These are phyloP conservation scores for Phalaenopsis aphrodite DNA, from an alignment of 106 monocot genomes.

Conservation along the genomic window DNA sequence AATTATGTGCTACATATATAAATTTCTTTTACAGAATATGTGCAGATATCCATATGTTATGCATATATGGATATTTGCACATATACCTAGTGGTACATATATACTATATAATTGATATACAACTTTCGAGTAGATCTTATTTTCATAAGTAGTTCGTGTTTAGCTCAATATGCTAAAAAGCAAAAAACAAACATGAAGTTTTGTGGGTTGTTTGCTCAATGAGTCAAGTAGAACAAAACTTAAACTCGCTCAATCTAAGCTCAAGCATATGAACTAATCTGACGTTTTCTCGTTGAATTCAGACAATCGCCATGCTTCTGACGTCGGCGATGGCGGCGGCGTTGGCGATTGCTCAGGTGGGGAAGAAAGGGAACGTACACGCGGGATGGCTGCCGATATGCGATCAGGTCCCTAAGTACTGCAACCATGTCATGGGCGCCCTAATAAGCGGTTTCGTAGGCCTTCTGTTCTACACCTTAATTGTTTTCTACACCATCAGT, in stretches of 20 bases:
- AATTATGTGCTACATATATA: no score
- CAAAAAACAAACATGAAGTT: no score
- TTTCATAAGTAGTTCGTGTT: not conserved
- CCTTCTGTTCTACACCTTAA: constrained; percentile 24
- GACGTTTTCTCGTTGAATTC: not conserved
- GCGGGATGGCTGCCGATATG: constrained; percentile 84
- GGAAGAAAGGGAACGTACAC: constrained; percentile 64
- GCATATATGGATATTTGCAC: no score
- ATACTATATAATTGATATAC: no score
- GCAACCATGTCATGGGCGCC: constrained; percentile 52
- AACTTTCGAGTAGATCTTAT: not conserved
- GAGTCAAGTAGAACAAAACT: not conserved
- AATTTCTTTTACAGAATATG: no score
- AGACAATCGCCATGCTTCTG: constrained; percentile 56
- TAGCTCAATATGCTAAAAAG: not conserved
- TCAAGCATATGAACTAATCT: not conserved
- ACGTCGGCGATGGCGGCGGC: constrained; percentile 49
- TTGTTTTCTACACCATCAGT: constrained; percentile 40
- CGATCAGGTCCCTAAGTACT: constrained; percentile 40
- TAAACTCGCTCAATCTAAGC: not conserved
- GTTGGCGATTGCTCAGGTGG: constrained; percentile 43
- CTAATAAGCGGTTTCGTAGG: constrained; percentile 40
- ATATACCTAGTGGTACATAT: no score
- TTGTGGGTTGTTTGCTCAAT: not conserved
- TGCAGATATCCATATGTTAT: no score